Base-by-base conservation (phyloP, 2,329 filamentous ascomycete species). In the Anthostomella pinea region DNA sequence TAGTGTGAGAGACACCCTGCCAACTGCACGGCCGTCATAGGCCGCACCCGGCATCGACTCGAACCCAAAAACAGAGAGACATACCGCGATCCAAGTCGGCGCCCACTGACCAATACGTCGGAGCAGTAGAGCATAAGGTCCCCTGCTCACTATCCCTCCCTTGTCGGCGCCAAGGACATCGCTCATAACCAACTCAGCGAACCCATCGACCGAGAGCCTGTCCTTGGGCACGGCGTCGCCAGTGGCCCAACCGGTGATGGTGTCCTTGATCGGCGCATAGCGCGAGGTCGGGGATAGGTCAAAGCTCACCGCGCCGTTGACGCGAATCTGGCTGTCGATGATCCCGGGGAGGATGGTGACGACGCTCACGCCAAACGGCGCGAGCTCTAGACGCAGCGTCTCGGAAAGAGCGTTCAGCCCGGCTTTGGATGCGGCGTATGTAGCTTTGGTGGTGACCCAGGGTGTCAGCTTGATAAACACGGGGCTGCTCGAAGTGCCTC, bases 371-470 rank as follows among this genome's bases (percentile, higher is more conserved):
- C 53, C 49, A 3, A 62, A 52, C 0, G 55, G 49, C 2, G 34
- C 26, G 2, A 60, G 51, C 41, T 62, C 59, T 0, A 60, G 27
- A 1, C 52, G 50, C 18, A 59, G 34, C 0, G 48, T 49, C 19
- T 57, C 52, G 1, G 53, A 49, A 4, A 58, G 15, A 15, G 27
- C 48, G 16, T 10, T 45, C 27, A 35, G 25, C 1, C 45, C 47
- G 6, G 47, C 47, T 28, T 50, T 50, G 4, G 47, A 46, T 6
- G 44, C 30, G 5, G 25, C 15, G 15, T 48, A 51, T 5, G 27
- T 22, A 21, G 19, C 28, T 36, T n/a, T 33, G 18, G 28, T 31
- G 22, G 11, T 20, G 19, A 30, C 23, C 18, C 9, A 14, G 14
- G 21, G 27, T 20, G 13, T 31, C 11, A 30, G 6, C 33, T 38